Percentiles rank a stretch among this genome's conserved stretches.
Evolutionary conservation across 768 basidiomycete species (phyloP).

Genomic region (Boletus tomentosulus): DNA sequence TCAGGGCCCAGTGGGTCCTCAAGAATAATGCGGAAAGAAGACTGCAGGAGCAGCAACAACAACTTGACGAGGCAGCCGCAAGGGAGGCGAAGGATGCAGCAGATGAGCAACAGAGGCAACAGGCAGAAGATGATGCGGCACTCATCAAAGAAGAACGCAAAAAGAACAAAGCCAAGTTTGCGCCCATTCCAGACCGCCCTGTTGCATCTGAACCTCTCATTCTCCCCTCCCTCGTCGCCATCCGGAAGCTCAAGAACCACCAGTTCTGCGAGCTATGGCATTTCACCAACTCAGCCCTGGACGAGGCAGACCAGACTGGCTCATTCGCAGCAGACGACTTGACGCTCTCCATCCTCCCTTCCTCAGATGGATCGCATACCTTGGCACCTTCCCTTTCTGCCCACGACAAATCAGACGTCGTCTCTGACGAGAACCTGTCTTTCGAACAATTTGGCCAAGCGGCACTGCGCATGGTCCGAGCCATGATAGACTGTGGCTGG

Average conservation of each 20-base stretch:
- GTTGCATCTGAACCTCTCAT: not conserved
- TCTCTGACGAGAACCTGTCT: not conserved
- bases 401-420: not conserved
- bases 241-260: not conserved
- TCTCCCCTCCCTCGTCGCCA: not conserved
- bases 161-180: slow-evolving; percentile 5
- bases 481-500: slow-evolving; percentile 10
- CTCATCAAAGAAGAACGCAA: not conserved
- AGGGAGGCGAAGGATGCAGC: too few species aligned
- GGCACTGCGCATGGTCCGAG: slow-evolving; percentile 1
- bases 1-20: too few species aligned
- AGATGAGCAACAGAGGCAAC: not conserved
- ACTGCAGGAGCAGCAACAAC: too few species aligned
- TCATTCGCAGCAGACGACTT: not conserved
- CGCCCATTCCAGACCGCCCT: not conserved
- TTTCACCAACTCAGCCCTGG: slow-evolving; percentile 13
- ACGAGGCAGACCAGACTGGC: not conserved
- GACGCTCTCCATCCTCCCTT: not conserved
- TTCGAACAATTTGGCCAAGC: slow-evolving; percentile 15
- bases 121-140: not conserved
- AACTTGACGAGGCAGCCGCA: too few species aligned
- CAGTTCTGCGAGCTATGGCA: slow-evolving; percentile 5
- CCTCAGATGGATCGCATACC: not conserved
- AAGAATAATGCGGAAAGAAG: too few species aligned
- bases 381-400: not conserved